Evolutionary conservation across 805 yeast genomes (phyloP), one percentile per base, ranked within the genome.

Genomic region (Zygoascus flipseniorum): DNA sequence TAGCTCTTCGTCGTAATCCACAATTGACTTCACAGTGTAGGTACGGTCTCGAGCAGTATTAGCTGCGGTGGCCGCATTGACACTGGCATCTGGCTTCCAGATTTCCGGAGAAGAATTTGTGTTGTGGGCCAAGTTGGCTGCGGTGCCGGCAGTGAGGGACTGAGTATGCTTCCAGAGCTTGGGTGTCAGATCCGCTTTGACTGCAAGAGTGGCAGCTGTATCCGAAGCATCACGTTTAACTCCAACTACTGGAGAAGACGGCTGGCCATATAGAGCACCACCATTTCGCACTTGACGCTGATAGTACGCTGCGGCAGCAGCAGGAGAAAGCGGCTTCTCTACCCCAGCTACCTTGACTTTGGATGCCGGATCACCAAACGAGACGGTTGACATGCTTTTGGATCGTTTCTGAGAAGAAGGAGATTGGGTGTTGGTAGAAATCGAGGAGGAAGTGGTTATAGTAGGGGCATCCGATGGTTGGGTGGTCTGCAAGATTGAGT

Each of bases 61-160:
- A 0, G 85, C 79, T 14, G 85, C 84, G 26, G 78, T 68, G 31
- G 83, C 85, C 31, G 83, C 83, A 10, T 52, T 56, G 45, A 74
- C 73, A 23, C 79, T 76, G 64, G 75, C 72, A 48, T 77, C 78
- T 31, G 67, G 69, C 60, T 53, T 57, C 69, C 69, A 62, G 56
- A 58, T 55, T 53, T 56, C 71, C 44, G 67, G 76, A n/a, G 68
- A 62, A 19, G 52, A 46, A 43, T 63, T 58, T 48, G 61, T 48
- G 11, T 58, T 37, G 50, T 62, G 58, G 31, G 75, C 74, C 32
- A 65, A 59, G 32, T 61, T 52, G 31, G 74, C 72, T 11, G 75
- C 75, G 31, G 62, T 60, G 18, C 70, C 68, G 13, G 69, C 70
- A 31, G 59, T 61, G 9, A 60, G 50, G 43, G 60, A 54, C 16